Percentiles rank a stretch among this genome's conserved stretches.
phyloP scores from a whole-genome alignment of 1,139 yeast genomes.

The Scheffersomyces segobiensis region DNA sequence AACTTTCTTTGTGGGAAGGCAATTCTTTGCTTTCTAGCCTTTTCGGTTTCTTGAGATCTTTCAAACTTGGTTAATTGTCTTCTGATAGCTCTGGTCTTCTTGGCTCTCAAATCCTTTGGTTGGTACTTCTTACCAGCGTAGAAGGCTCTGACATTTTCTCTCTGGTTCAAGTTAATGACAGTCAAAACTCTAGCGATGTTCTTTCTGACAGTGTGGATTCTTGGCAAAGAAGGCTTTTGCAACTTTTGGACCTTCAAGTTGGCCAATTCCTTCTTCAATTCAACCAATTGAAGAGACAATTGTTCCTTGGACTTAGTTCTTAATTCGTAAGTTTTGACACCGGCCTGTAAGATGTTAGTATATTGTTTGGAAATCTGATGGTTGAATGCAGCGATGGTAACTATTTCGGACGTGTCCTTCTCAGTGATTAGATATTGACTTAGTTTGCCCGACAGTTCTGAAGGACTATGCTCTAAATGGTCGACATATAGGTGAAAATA shows the following conservation, averaged over 20 bases:
- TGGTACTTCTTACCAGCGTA: conserved; percentile 95
- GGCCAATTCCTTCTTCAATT: conserved; percentile 96
- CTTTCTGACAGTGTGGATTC: conserved; percentile 96
- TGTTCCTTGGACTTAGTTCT: conserved; percentile 97
- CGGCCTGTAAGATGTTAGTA: conserved; percentile 60
- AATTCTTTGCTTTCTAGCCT: conserved; percentile 87
- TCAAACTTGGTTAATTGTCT: conserved; percentile 91
- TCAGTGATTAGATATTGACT: not conserved
- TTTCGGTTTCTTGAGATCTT: conserved; percentile 77
- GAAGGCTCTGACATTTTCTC: conserved; percentile 92
- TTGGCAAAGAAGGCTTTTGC: conserved; percentile 89
- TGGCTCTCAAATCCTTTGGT: conserved; percentile 99
- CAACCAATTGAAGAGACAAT: conserved; percentile 91
- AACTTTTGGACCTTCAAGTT: conserved; percentile 94
- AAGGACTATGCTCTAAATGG: too few species aligned
- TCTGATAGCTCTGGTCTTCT: conserved; percentile 99
- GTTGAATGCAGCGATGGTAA: not conserved
- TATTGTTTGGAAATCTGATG: not conserved
- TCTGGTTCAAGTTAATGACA: conserved; percentile 94
- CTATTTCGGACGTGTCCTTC: too few species aligned
- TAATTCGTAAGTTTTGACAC: conserved; percentile 93
- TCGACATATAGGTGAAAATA: too few species aligned
- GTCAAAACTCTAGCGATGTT: conserved; percentile 98
- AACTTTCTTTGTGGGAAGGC: conserved; percentile 99
- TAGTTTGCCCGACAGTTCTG: too few species aligned